These are phyloP conservation scores for Lophiostoma macrostomum DNA, from an alignment of 495 filamentous ascomycete species.

Conservation along the genomic window DNA sequence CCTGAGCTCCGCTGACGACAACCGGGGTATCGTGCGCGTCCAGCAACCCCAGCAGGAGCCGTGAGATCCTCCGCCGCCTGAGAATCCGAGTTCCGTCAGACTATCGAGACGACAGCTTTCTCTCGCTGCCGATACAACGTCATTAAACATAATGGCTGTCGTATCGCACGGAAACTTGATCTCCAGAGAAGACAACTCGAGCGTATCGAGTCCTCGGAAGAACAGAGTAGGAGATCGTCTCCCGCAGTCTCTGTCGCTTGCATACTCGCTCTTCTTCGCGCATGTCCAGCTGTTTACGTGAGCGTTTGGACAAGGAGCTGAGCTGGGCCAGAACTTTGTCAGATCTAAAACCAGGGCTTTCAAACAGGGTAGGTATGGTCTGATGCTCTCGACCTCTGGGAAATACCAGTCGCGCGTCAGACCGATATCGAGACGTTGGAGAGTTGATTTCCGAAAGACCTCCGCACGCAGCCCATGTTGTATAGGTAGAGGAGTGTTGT, in stretches of 20 bases:
- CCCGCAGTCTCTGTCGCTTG: background rate
- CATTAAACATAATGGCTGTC: background rate
- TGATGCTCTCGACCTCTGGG: background rate
- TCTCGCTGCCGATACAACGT: background rate
- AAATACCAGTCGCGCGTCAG: background rate
- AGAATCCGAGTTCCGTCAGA: background rate
- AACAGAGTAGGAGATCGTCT: background rate
- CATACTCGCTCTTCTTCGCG: too few relatives aligned
- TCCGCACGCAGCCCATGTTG: too few relatives aligned
- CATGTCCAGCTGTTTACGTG: too few relatives aligned
- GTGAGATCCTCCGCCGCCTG: background rate
- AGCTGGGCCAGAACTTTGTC: too few relatives aligned
- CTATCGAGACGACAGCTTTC: background rate
- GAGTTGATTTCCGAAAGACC: background rate
- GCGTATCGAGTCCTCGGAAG: background rate
- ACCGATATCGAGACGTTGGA: background rate
- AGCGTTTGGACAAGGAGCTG: too few relatives aligned
- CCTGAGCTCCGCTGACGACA: background rate
- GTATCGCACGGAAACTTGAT: background rate
- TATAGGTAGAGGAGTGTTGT: background rate
- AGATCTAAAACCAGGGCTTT: too few relatives aligned
- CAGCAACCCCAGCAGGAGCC: background rate
- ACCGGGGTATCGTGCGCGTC: background rate
- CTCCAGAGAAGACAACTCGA: background rate
- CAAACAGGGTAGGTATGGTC: too few relatives aligned